A percentile compares a stretch with the other conserved stretches of the same genome.
Evolutionary conservation across 441 rosid species (phyloP).

Genomic region (Mallotus japonicus): DNA sequence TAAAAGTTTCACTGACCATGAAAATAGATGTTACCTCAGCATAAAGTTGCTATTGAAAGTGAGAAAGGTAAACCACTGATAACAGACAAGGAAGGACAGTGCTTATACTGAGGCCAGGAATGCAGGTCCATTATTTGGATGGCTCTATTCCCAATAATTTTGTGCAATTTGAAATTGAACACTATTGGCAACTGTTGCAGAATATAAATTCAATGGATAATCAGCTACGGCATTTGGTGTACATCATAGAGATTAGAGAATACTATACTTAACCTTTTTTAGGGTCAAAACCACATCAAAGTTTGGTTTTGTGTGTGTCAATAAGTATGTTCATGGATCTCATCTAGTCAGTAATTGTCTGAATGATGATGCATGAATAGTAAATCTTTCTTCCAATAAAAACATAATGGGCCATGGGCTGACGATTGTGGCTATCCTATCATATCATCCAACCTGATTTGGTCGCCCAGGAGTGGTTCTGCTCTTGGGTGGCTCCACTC

Average conservation of each 20-base stretch:
- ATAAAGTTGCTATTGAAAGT: slow-evolving; percentile 75
- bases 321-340: no score
- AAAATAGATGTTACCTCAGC: slow-evolving; percentile 37
- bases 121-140: slow-evolving; percentile 53
- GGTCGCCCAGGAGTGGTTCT: no score
- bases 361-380: no score
- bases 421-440: no score
- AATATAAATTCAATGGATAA: slow-evolving; percentile 67
- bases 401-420: no score
- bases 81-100: slow-evolving; percentile 81
- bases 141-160: slow-evolving; percentile 2
- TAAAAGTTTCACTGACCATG: slow-evolving; percentile 17
- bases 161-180: slow-evolving; percentile 9
- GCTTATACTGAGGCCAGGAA: slow-evolving; percentile 84
- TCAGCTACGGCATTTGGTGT: slow-evolving; percentile 77
- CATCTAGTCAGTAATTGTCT: no score
- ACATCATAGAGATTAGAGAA: slow-evolving; percentile 93
- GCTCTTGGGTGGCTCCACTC: no score
- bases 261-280: slow-evolving; percentile 87
- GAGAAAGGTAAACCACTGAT: slow-evolving; percentile 86
- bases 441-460: no score
- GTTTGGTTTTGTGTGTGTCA: no score
- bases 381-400: no score
- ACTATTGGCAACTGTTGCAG: slow-evolving; percentile 38
- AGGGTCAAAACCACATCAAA: slow-evolving; percentile 86